These are phyloP conservation scores for Mycena venus DNA, from an alignment of 768 basidiomycete genomes.

Conservation along the genomic window DNA sequence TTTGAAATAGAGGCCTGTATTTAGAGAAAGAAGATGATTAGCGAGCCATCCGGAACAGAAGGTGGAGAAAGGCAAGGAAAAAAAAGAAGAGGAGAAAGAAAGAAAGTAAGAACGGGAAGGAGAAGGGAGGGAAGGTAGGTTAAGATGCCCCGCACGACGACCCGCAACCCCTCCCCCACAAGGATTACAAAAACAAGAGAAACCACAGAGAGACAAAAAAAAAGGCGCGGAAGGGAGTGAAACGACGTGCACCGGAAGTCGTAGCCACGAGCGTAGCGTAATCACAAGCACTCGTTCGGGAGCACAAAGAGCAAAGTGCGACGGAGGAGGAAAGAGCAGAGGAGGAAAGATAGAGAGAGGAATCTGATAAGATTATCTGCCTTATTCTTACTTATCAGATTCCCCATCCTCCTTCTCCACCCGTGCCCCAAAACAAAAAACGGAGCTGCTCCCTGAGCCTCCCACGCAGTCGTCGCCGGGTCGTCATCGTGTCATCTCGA, in stretches of 20 bases:
- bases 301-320: too few relatives aligned
- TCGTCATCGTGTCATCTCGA: neutral
- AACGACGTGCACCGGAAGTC: neutral
- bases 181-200: too few relatives aligned
- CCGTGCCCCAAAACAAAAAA: neutral
- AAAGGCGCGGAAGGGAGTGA: neutral
- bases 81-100: neutral
- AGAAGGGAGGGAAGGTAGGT: neutral
- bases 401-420: neutral
- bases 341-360: neutral
- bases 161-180: too few relatives aligned
- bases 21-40: conserved; percentile 4
- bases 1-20: conserved; percentile 95
- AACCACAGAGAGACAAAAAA: neutral
- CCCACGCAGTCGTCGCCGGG: too few relatives aligned
- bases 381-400: neutral
- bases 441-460: too few relatives aligned
- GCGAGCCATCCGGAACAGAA: neutral
- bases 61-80: neutral
- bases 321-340: neutral
- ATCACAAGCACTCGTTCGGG: too few relatives aligned
- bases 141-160: too few relatives aligned
- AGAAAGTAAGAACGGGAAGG: neutral
- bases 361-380: conserved; percentile 24
- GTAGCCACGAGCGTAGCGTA: too few relatives aligned